Evolutionary conservation across 192 early-diverging fungal genomes (phyloP), one percentile per base, ranked within the genome.

Genomic region (Cetraspora pellucida): DNA sequence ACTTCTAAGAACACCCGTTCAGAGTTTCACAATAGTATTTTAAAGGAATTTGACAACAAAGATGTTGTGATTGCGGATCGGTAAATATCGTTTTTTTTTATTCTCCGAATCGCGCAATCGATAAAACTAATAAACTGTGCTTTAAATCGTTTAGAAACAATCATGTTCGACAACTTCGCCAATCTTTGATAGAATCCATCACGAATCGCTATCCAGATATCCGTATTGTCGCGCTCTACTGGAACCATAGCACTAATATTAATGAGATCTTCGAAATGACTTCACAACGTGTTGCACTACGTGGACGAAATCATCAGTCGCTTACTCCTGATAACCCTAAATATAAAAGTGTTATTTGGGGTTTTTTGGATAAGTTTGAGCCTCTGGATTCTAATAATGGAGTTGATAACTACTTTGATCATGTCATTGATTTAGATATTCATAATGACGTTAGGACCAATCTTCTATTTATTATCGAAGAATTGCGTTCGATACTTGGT

Each of bases 231-330:
- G 91, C 90, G 0, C 63, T 96, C 23, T 90, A 93, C 71, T 97
- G 94, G 94, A 71, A 81, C 23, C 87, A 95, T 54, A 89, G 89
- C n/a, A 78, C 86, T n/a, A 68, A 81, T 21, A 30, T 67, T 10
- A 73, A 82, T 5, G 68, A 81, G 37, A 85, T 95, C 63, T 77
- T 92, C 28, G 79, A 85, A 28, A 77, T 87, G 27, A 84, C 86
- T 6, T 78, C 80, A 10, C 69, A 84, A 25, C 86, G 95, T 14
- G 87, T 97, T 17, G 58, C 80, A 45, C 27, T 52, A 21, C 87
- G 93, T 61, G 96, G 95, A 11, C 91, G 93, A 47, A 86, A 91
- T 67, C 96, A 98, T 75, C 94, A 95, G 84, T 84, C 82, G 10
- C 79, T 97, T 54, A 96, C 91, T 0, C 93, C 96, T 0, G 67